Evolutionary conservation across 2,329 filamentous ascomycete species (phyloP).

Genomic region (Chrysosporium queenslandicum): DNA sequence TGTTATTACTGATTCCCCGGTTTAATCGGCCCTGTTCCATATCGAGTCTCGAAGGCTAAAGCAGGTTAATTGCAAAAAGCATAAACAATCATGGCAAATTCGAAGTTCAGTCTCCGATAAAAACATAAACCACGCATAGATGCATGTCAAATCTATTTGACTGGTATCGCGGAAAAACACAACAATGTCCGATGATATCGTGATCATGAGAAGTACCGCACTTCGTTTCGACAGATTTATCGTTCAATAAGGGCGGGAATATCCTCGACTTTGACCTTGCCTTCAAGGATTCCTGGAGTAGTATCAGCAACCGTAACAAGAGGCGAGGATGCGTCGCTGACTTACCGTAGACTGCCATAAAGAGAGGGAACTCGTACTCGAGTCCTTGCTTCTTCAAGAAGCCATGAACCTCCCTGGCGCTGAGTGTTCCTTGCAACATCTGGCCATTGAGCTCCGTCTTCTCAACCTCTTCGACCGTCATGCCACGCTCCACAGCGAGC

Average conservation of each 20-base stretch:
- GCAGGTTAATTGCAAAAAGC: not conserved
- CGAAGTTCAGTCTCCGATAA: not conserved
- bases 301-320: slow-evolving; percentile 15
- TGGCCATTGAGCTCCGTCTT: slow-evolving; percentile 85
- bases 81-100: not conserved
- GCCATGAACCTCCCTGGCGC: slow-evolving; percentile 79
- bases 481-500: slow-evolving; percentile 68
- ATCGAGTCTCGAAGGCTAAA: not conserved
- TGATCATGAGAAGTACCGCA: not conserved
- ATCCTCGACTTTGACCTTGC: slow-evolving; percentile 65
- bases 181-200: not conserved
- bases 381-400: slow-evolving; percentile 71
- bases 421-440: slow-evolving; percentile 89
- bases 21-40: not conserved
- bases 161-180: not conserved
- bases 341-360: slow-evolving; percentile 70
- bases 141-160: not conserved
- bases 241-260: slow-evolving; percentile 60
- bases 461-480: slow-evolving; percentile 80
- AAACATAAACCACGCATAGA: not conserved
- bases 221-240: slow-evolving; percentile 20
- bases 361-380: slow-evolving; percentile 79
- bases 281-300: slow-evolving; percentile 58
- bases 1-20: not conserved
- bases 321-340: slow-evolving; percentile 12